Evolutionary conservation across 129 eudicot genomes (phyloP).

Genomic region (Heracleum sosnowskyi): DNA sequence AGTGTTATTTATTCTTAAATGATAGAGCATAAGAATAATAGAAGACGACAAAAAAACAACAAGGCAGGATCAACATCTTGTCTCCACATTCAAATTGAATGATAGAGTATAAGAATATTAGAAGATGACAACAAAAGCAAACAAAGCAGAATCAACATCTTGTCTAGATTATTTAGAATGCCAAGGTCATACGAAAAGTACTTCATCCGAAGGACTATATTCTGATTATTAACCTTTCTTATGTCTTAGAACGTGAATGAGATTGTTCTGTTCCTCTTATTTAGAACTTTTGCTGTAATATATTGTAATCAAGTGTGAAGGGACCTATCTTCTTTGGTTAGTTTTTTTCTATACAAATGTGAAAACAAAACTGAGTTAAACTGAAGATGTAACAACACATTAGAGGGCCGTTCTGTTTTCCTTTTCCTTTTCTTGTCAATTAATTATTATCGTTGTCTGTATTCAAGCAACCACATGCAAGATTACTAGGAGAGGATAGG

Average conservation of each 20-base stretch:
- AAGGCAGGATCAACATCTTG: neutral
- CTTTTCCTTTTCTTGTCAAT: conserved; percentile 22
- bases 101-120: neutral
- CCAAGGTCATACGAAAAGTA: conserved; percentile 2
- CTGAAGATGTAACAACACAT: conserved; percentile 30
- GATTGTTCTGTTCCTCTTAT: conserved; percentile 11
- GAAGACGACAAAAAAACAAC: conserved; percentile 7
- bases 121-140: conserved; percentile 16
- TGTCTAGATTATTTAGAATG: conserved; percentile 6
- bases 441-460: conserved; percentile 32
- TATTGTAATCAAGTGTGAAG: conserved; percentile 9
- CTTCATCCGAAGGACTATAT: neutral
- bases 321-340: conserved; percentile 1
- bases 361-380: conserved; percentile 13
- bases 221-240: neutral
- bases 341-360: neutral
- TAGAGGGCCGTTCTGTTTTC: conserved; percentile 27
- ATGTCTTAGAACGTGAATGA: conserved; percentile 6
- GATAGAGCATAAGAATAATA: neutral
- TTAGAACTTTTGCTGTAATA: neutral
- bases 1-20: no score
- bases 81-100: conserved; percentile 1
- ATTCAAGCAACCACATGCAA: conserved; percentile 30
- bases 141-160: neutral
- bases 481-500: conserved; percentile 20